A percentile compares a stretch with the other conserved stretches of the same genome.
These are phyloP conservation scores for Aspergillus sp. DNA, from an alignment of 2,329 filamentous ascomycete genomes.

Conservation along the genomic window DNA sequence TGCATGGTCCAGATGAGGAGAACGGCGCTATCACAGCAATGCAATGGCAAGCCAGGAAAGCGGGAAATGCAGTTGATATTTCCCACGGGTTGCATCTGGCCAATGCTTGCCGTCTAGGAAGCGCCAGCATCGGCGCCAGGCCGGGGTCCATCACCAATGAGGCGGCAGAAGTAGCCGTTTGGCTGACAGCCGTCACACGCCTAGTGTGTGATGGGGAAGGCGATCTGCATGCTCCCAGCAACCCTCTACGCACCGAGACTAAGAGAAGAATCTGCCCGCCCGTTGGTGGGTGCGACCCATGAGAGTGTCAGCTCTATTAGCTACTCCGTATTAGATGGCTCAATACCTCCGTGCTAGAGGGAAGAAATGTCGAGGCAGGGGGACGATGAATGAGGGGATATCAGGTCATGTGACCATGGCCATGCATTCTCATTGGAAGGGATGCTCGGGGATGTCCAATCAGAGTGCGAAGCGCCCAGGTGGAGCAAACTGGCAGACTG, in stretches of 20 bases:
- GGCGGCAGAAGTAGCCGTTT: constrained; percentile 18
- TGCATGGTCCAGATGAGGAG: constrained; percentile 27
- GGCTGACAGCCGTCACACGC: constrained; percentile 36
- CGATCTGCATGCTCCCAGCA: constrained; percentile 30
- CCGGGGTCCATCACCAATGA: constrained; percentile 32
- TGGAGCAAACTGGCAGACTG: not conserved
- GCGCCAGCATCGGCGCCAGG: constrained; percentile 33
- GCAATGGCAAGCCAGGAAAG: constrained; percentile 21
- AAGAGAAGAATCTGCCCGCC: constrained; percentile 7
- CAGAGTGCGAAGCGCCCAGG: constrained; percentile 14
- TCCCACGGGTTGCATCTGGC: constrained; percentile 35
- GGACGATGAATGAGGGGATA: too few species aligned
- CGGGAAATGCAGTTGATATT: constrained; percentile 27
- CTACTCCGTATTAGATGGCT: too few species aligned
- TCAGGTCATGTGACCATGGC: too few species aligned
- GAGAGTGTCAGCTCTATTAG: not conserved
- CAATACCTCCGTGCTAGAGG: too few species aligned
- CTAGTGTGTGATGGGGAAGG: constrained; percentile 34
- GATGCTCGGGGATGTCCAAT: not conserved
- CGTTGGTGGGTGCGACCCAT: not conserved
- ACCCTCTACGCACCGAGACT: not conserved
- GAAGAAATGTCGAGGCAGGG: too few species aligned
- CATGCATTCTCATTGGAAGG: too few species aligned
- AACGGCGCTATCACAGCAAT: constrained; percentile 30
- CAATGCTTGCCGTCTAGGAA: constrained; percentile 37